Percentiles rank a stretch among this genome's conserved stretches.
Evolutionary conservation across 345 rosid genomes (phyloP).

Genomic region (Syzygium jambos): DNA sequence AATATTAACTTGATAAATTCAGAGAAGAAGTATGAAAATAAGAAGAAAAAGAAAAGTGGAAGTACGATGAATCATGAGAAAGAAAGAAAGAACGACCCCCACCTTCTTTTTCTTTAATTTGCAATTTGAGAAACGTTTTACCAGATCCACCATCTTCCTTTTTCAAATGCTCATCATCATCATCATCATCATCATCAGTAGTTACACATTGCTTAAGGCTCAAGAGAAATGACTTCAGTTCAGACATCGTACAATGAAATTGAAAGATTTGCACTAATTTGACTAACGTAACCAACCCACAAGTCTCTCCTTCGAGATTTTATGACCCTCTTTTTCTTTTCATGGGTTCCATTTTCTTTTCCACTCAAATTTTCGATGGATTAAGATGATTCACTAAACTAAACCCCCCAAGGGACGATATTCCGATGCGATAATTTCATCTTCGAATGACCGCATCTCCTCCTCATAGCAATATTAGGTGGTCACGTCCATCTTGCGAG

Average conservation of each 20-base stretch:
- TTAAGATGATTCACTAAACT: not conserved
- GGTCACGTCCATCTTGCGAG: not conserved
- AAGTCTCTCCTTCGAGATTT: not conserved
- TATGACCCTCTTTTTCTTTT: not conserved
- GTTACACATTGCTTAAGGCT: not conserved
- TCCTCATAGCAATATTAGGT: not conserved
- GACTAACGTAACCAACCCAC: not conserved
- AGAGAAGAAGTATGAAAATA: not conserved
- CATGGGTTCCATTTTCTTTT: not conserved
- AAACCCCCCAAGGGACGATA: not conserved
- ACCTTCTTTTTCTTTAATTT: conserved; percentile 4
- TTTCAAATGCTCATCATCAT: not conserved
- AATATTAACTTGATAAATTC: not conserved
- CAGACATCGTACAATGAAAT: not conserved
- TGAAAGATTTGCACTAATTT: not conserved
- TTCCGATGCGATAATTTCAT: not conserved
- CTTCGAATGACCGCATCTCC: not conserved
- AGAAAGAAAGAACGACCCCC: not conserved
- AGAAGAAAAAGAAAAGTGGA: not conserved
- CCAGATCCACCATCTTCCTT: conserved; percentile 34
- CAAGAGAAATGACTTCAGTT: not conserved
- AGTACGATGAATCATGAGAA: not conserved
- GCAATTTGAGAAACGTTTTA: conserved; percentile 5
- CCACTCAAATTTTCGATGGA: not conserved
- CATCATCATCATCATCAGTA: not conserved